Conservation (phyloP, 2,329 filamentous ascomycete genomes). For the Paracoccidioides lutzii region DNA sequence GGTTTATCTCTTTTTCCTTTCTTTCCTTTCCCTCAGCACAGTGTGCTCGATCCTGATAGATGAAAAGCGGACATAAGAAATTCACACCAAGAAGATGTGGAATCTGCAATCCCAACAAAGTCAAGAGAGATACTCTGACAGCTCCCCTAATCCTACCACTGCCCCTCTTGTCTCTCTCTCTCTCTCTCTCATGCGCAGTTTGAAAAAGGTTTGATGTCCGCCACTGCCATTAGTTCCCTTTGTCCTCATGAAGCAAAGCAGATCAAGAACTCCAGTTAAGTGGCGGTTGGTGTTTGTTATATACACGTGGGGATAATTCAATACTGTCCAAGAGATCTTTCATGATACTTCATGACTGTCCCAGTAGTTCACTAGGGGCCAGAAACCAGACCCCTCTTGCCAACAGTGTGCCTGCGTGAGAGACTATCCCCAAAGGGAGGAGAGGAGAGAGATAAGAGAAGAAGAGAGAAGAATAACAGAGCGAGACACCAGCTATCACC, state of each 20-base stretch:
- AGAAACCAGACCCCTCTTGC: constrained; percentile 1
- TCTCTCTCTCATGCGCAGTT: not conserved
- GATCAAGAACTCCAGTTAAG: constrained; percentile 29
- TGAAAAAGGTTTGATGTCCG: constrained; percentile 16
- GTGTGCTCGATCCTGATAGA: not conserved
- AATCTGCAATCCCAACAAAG: not conserved
- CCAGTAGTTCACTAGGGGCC: not conserved
- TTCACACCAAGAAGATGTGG: not conserved
- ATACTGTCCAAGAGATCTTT: not conserved
- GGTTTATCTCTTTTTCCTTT: not conserved
- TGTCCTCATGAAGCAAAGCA: constrained; percentile 30
- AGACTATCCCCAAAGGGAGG: not conserved
- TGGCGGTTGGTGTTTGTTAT: constrained; percentile 12
- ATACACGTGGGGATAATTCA: not conserved
- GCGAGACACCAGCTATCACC: not conserved
- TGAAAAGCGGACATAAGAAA: not conserved
- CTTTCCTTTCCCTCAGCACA: too few relatives aligned
- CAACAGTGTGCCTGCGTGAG: not conserved
- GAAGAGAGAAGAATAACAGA: not conserved
- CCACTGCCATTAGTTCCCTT: constrained; percentile 33
- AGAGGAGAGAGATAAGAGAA: not conserved
- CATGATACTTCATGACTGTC: not conserved
- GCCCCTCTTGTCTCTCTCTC: not conserved
- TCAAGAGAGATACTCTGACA: not conserved
- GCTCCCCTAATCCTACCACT: not conserved